Base-by-base conservation (phyloP, 2,329 filamentous ascomycete species). In the Fusarium avenaceum region DNA sequence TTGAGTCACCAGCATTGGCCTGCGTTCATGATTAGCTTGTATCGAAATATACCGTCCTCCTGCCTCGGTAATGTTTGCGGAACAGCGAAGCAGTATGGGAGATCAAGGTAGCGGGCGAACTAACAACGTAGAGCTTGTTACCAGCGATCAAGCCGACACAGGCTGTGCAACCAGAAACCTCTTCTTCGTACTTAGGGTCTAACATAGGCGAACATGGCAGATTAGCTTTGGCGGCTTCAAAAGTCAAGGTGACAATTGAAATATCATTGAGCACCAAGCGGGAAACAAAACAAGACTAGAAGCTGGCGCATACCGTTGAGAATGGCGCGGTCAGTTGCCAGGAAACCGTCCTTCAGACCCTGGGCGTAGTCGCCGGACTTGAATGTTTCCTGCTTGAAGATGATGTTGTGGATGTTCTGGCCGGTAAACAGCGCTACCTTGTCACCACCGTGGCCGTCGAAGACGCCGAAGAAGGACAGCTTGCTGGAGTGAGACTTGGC, bases 111-210 rank as follows among this genome's bases (percentile, higher is more conserved):
- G 52, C 46, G 55, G 65, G 62, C 54, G 59, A 60, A 92, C 94
- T 77, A 88, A 99, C 96, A 76, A 97, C 90, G 82, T 92, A 98
- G 79, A 99, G 94, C 82, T 96, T 97, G 79, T 96, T 90, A 75
- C 91, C 90, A 40, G 92, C 95, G 73, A 98, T 90, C 74, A 99
- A 84, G 72, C 91, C 91, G 72, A 97, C 95, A 52, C 96, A 96
- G 53, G 96, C 94, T 67, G 96, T 99, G 83, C 96, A 99, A 70
- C 96, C 96, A 65, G 96, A 99, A 58, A 98, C 94, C 81, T 99
- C 96, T 75, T 98, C 95, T 79, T 97, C 93, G 78, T 98, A 98
- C 80, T 92, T 93, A 70, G 96, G 93, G 81, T 99, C 96, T 99
- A 80, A 49, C 40, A 47, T 40, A 42, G 38, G 40, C 43, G 46